A percentile compares a stretch with the other conserved stretches of the same genome.
phyloP scores from a whole-genome alignment of 2,329 filamentous ascomycete species.

The Leptographium flavum region DNA sequence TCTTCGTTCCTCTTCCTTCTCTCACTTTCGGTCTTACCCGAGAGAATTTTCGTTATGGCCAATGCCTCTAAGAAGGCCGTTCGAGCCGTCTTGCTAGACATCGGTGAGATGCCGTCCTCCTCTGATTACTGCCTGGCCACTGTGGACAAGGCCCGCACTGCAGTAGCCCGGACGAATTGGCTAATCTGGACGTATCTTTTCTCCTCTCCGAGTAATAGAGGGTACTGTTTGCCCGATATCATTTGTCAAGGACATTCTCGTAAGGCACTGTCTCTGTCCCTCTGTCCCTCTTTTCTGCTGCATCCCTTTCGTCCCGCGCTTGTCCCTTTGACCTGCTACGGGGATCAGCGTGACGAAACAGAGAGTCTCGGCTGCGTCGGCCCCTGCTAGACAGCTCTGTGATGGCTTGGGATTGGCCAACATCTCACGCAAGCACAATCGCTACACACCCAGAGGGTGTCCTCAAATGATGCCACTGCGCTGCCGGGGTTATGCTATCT shows the following conservation, averaged over 20 bases:
- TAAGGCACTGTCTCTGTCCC: not conserved
- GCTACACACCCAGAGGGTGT: not conserved
- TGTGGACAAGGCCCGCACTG: not conserved
- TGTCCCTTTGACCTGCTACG: no score
- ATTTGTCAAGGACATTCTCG: conserved; percentile 6
- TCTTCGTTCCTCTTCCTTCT: not conserved
- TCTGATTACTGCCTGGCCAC: not conserved
- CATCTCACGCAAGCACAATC: not conserved
- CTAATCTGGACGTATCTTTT: not conserved
- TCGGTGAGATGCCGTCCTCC: conserved; percentile 1
- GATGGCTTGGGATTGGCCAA: no score
- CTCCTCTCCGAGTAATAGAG: not conserved
- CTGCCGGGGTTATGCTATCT: not conserved
- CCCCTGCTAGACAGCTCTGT: not conserved
- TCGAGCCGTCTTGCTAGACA: conserved; percentile 1
- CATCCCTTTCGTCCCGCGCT: not conserved
- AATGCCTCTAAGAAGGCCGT: not conserved
- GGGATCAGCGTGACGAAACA: no score
- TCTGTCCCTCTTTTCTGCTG: not conserved
- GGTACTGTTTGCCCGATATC: conserved; percentile 4
- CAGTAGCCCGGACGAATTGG: not conserved
- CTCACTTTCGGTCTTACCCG: not conserved
- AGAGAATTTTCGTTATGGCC: not conserved
- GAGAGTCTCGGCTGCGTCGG: no score
- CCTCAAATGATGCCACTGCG: not conserved